Conservation (phyloP, 345 rosid species). For the Mercurialis annua region DNA sequence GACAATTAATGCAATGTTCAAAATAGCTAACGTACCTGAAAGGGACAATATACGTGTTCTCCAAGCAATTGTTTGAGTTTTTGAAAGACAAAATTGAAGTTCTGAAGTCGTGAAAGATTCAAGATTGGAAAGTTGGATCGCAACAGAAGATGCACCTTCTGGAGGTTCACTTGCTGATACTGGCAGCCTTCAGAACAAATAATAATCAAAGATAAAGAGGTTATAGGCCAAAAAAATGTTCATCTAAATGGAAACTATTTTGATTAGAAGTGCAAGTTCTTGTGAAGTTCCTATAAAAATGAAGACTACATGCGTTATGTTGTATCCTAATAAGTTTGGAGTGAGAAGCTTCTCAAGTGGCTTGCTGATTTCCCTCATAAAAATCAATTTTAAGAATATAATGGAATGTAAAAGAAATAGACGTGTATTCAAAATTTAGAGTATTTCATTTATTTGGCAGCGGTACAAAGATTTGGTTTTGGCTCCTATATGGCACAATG, state of each 20-base stretch:
- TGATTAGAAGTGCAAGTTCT: no score
- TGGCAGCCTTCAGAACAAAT: constrained; percentile 44
- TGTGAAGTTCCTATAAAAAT: not conserved
- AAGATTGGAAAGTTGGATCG: constrained; percentile 59
- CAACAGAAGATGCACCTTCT: constrained; percentile 49
- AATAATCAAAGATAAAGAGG: constrained; percentile 22
- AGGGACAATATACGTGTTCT: constrained; percentile 74
- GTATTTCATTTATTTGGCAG: no score
- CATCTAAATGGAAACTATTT: not conserved
- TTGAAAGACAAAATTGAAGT: constrained; percentile 50
- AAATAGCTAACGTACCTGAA: constrained; percentile 52
- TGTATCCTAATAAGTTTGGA: not conserved
- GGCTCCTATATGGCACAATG: no score
- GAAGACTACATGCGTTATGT: not conserved
- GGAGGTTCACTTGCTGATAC: constrained; percentile 36
- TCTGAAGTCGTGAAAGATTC: constrained; percentile 60
- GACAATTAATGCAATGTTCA: not conserved
- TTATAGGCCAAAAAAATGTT: constrained; percentile 17
- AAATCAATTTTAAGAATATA: no score
- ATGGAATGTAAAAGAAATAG: no score
- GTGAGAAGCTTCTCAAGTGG: not conserved
- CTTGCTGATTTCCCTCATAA: not conserved
- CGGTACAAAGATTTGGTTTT: no score
- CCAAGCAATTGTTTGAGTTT: constrained; percentile 68
- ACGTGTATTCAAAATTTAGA: no score